These are phyloP conservation scores for Cyclotella baltica DNA, from an alignment of 108 stramenopile genomes.

Conservation along the genomic window DNA sequence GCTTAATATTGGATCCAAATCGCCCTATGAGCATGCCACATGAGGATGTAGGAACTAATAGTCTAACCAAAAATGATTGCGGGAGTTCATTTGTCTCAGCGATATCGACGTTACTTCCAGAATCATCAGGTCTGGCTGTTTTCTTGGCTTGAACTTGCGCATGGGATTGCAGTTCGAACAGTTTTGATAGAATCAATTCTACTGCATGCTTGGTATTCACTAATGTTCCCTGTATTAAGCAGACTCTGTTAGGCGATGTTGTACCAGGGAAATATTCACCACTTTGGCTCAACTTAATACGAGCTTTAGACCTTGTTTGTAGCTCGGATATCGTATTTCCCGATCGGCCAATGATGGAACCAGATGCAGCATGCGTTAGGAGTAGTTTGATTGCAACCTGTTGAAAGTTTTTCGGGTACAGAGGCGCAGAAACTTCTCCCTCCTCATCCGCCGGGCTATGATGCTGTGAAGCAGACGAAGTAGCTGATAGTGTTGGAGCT, in stretches of 20 bases:
- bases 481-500: background rate
- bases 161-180: conserved; percentile 58
- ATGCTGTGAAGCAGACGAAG: background rate
- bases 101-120: too few species aligned
- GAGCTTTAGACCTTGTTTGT: conserved; percentile 68
- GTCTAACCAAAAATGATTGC: conserved; percentile 67
- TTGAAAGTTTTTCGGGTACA: background rate
- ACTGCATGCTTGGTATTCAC: conserved; percentile 67
- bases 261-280: conserved; percentile 85
- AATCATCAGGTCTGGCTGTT: too few species aligned
- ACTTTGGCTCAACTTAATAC: conserved; percentile 83
- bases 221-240: conserved; percentile 78
- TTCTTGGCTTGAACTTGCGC: too few species aligned
- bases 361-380: conserved; percentile 83
- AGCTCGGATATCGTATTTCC: conserved; percentile 82
- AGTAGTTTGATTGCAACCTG: conserved; percentile 73
- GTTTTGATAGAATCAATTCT: conserved; percentile 63
- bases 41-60: conserved; percentile 76
- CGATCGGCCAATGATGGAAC: conserved; percentile 82
- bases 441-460: background rate
- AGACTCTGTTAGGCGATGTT: conserved; percentile 66
- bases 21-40: conserved; percentile 91
- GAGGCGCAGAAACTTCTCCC: background rate
- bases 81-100: too few species aligned
- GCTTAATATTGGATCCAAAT: conserved; percentile 77